Evolutionary conservation across 2,329 filamentous ascomycete species (phyloP), one percentile per base, ranked within the genome.

Genomic region (Trichophyton schoenleinii): DNA sequence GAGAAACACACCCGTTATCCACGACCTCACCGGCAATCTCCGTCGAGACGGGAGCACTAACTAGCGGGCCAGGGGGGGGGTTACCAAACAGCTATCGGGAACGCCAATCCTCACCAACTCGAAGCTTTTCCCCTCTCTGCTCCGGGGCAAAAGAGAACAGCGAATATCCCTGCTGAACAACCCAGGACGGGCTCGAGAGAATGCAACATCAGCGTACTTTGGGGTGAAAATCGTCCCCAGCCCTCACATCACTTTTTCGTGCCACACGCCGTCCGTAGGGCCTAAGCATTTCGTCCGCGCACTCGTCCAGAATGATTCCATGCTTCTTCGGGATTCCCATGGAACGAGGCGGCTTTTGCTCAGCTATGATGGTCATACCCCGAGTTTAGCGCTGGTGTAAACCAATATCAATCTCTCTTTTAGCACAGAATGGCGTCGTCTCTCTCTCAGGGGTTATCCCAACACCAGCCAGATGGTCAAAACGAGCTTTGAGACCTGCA

Each of bases 401-500:
- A 31, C 28, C 28, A 31, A 38, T 13, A 31, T 6, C 28, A 31
- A 38, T 13, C 34, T 11, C 28, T 18, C 49, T 3, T 53, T 53
- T 25, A 15, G 13, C 49, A 13, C n/a, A 20, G 11, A 13, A 38
- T 38, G 34, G 9, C 34, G 34, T 38, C 34, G 34, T 25, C 22
- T 2, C 49, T 53, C 49, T 53, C 49, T 25, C 49, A 53, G 49
- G 49, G 49, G 22, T 38, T 34, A 31, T 31, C 49, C 49, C 25
- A 53, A 53, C 49, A 48, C 44, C n/a, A 31, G 28, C 11, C 13
- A 22, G 49, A 53, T 53, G 28, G 22, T 53, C 49, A 34, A 53
- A 34, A 34, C 49, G 49, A 53, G 49, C 49, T 53, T 53, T 53
- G 49, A 53, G 49, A 53, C 49, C 49, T 53, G 49, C 49, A 53